Evolutionary conservation across 208 protist species (phyloP), one percentile per base, ranked within the genome.

Genomic region (Leishmania mexicana): DNA sequence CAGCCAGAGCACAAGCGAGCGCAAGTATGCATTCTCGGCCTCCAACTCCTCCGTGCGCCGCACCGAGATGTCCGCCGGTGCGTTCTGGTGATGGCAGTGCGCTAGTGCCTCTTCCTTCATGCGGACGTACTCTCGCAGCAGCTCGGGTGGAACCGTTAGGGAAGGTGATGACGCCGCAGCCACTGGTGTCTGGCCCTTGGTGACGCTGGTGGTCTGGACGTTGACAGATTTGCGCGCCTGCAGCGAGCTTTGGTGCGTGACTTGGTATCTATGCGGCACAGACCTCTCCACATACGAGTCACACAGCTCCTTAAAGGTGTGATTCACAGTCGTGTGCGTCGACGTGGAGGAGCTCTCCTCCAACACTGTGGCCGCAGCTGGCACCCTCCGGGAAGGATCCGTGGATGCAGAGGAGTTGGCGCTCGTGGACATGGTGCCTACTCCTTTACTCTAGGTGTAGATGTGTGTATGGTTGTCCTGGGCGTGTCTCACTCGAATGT

Each of bases 21-120:
- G 79, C 28, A 86, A 76, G 79, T 90, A 90, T 47, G 76, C 83
- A 74, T 88, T 90, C 70, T 90, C 87, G 3, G 73, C 82, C 75
- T 85, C 81, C 31, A 91, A 79, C 74, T 85, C 85, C 65, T 58
- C 85, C 19, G 78, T 54, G 24, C 72, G 64, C 47, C 65, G 80
- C 21, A 49, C 47, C 2, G 17, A 31, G 40, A 40, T 60, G 4
- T n/a, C 31, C 77, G 6, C 47, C 1, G 60, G 65, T 72, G 75
- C n/a, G 38, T 51, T 24, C 24, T 65, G 31, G 31, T 8, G 11
- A 24, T 49, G 53, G 51, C 35, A 65, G 8, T 38, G 40, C 3
- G 28, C 1, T 15, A 72, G 11, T 42, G 78, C 51, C 57, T 65
- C 83, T 10, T 73, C 68, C 45, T 83, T 79, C 24, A 83, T 60